phyloP scores from a whole-genome alignment of 192 early-diverging fungal species.

The Entomortierella parvispora region DNA sequence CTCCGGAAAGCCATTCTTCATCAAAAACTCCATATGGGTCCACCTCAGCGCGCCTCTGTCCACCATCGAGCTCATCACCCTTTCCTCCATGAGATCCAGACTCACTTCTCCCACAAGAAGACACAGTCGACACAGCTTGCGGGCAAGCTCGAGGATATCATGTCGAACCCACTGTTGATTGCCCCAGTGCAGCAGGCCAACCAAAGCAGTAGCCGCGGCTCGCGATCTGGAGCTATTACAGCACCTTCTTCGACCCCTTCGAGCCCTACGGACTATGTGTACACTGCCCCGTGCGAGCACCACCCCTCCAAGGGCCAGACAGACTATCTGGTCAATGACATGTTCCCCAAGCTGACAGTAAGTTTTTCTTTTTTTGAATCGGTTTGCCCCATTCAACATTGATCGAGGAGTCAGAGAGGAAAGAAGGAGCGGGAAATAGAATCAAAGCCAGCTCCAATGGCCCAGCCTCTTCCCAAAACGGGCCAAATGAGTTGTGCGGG shows the following conservation, averaged over 20 bases:
- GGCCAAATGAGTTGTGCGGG: too few relatives aligned
- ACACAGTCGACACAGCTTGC: slow-evolving; percentile 40
- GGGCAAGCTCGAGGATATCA: slow-evolving; percentile 45
- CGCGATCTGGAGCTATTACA: too few relatives aligned
- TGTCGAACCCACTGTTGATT: slow-evolving; percentile 44
- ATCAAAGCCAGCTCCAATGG: too few relatives aligned
- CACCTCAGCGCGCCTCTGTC: too few relatives aligned
- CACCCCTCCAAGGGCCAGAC: slow-evolving; percentile 46
- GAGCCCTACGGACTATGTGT: slow-evolving; percentile 36
- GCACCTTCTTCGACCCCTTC: not conserved
- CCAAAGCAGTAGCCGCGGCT: not conserved
- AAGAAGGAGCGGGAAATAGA: too few relatives aligned
- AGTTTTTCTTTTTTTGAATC: slow-evolving; percentile 10
- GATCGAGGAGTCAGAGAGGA: too few relatives aligned
- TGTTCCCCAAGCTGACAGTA: slow-evolving; percentile 53
- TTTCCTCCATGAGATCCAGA: slow-evolving; percentile 32
- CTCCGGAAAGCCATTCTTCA: too few relatives aligned
- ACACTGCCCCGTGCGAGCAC: slow-evolving; percentile 50
- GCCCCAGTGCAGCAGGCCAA: slow-evolving; percentile 23
- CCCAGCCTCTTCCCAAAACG: too few relatives aligned
- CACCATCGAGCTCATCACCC: not conserved
- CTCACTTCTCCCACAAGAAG: slow-evolving; percentile 28
- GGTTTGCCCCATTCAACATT: too few relatives aligned
- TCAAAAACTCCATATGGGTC: too few relatives aligned
- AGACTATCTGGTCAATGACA: slow-evolving; percentile 52